These are phyloP conservation scores for Cunninghamia lanceolata DNA, from an alignment of 75 land plant genomes.

Conservation along the genomic window DNA sequence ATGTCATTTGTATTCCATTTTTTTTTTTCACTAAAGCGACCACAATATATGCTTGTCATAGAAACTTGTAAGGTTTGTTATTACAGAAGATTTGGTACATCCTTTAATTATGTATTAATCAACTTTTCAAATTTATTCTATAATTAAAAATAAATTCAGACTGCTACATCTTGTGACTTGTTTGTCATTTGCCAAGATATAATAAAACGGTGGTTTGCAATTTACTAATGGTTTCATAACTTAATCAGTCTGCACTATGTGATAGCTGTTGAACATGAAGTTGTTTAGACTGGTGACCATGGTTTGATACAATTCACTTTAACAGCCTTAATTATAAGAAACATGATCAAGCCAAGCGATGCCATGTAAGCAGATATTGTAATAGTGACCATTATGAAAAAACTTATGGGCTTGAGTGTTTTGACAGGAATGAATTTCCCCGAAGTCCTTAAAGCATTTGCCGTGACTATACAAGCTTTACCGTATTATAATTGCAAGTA, in stretches of 20 bases:
- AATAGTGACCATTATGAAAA: background rate
- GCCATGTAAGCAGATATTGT: background rate
- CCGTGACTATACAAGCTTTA: background rate
- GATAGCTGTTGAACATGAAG: no score
- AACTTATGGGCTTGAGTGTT: background rate
- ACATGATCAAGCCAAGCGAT: background rate
- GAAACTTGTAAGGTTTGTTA: background rate
- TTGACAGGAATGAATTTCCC: background rate
- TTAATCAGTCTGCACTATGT: no score
- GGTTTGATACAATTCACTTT: background rate
- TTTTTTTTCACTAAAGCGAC: no score
- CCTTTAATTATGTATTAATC: no score
- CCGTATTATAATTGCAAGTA: no score
- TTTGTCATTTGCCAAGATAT: no score
- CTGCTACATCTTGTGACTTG: no score
- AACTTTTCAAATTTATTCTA: background rate
- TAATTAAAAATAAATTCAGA: no score
- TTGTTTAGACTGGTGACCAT: background rate
- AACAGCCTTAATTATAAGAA: background rate
- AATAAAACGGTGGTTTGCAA: no score
- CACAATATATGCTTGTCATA: no score
- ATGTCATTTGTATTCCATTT: no score
- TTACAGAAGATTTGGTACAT: background rate
- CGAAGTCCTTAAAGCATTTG: background rate
- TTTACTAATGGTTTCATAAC: no score